Conservation (phyloP, 108 stramenopile genomes). For the Nitzschia inconspicua region DNA sequence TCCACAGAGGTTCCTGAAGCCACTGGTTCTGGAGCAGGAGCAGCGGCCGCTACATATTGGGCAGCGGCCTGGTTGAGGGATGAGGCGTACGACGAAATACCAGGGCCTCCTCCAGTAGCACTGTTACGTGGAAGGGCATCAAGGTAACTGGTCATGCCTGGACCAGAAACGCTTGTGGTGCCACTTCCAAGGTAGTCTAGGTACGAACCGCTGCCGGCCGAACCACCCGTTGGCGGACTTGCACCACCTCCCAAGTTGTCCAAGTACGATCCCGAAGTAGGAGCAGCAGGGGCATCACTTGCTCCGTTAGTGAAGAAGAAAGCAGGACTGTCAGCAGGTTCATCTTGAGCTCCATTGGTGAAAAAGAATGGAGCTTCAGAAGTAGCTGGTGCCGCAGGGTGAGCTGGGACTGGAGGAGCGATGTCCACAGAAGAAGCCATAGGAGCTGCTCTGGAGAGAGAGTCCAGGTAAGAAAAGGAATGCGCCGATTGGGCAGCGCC, state of each 20-base stretch:
- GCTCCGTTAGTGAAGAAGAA: conserved; percentile 28
- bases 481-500: conserved; percentile 5
- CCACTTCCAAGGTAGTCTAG: conserved; percentile 1
- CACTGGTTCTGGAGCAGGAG: conserved; percentile 14
- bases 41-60: background rate
- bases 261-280: background rate
- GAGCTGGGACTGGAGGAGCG: conserved; percentile 9
- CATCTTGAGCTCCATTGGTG: conserved; percentile 17
- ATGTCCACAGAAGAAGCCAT: conserved; percentile 8
- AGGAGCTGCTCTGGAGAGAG: conserved; percentile 7
- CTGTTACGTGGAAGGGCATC: conserved; percentile 18
- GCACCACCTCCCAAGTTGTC: background rate
- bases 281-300: conserved; percentile 4
- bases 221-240: background rate
- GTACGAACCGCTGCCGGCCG: background rate
- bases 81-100: conserved; percentile 15
- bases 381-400: conserved; percentile 4
- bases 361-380: conserved; percentile 27
- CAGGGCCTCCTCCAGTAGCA: conserved; percentile 5
- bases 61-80: conserved; percentile 7
- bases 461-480: conserved; percentile 27
- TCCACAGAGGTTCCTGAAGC: background rate
- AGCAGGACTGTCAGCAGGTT: conserved; percentile 17
- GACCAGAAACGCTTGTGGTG: conserved; percentile 12
- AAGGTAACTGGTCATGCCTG: conserved; percentile 28